These are phyloP conservation scores for Sporisorium graminicola DNA, from an alignment of 1,284 basidiomycete species.

Conservation along the genomic window DNA sequence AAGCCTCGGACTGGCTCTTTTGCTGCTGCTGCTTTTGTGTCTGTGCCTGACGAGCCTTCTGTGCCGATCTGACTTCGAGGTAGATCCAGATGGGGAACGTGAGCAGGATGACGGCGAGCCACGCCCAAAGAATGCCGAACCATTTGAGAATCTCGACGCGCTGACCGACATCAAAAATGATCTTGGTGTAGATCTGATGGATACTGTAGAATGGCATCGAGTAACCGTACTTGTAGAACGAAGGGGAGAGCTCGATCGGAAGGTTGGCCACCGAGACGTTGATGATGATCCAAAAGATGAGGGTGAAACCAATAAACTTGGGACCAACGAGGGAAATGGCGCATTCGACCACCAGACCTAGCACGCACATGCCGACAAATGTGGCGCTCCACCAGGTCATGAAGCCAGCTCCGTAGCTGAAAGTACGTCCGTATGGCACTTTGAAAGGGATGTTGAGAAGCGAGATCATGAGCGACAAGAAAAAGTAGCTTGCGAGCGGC, in stretches of 20 bases:
- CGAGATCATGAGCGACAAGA: constrained; percentile 61
- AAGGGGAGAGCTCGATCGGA: constrained; percentile 45
- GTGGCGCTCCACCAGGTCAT: constrained; percentile 62
- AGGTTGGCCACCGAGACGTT: constrained; percentile 61
- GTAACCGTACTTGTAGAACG: constrained; percentile 61
- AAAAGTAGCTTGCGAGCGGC: constrained; percentile 52
- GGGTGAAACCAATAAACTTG: constrained; percentile 57
- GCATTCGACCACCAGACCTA: constrained; percentile 58
- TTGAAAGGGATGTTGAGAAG: constrained; percentile 64
- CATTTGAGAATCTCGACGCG: constrained; percentile 58
- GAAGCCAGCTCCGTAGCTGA: constrained; percentile 63
- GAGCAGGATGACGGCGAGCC: constrained; percentile 54
- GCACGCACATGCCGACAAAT: constrained; percentile 58
- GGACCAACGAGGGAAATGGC: constrained; percentile 57
- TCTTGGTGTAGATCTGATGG: constrained; percentile 56
- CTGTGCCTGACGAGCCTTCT: constrained; percentile 31
- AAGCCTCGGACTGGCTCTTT: neutral
- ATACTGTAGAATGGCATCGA: constrained; percentile 66
- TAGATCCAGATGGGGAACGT: constrained; percentile 63
- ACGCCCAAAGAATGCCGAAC: constrained; percentile 64
- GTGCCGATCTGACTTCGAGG: constrained; percentile 35
- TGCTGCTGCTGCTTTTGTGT: constrained; percentile 12
- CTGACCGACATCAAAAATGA: constrained; percentile 62
- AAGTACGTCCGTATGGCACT: constrained; percentile 52
- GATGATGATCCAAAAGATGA: constrained; percentile 63